Evolutionary conservation across 2,329 filamentous ascomycete species (phyloP), one percentile per base, ranked within the genome.

Genomic region (Meredithiella fracta): DNA sequence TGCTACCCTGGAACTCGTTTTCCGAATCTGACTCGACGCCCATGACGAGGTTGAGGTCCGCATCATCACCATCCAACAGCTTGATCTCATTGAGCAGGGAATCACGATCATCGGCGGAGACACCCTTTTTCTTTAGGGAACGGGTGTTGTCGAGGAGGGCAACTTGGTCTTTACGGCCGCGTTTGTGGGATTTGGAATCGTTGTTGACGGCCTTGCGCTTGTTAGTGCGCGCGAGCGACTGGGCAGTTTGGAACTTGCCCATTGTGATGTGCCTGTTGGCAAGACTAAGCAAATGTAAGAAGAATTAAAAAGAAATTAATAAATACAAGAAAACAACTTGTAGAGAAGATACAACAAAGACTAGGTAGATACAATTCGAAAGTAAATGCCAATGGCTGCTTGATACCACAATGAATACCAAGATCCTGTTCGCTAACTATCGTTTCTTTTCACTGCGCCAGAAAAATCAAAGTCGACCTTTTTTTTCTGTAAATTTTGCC

Each of bases 21-120:
- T 71, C 68, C 2, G 62, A 61, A 17, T 70, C 69, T 3, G 70
- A 73, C 34, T 70, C 67, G 11, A 71, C 68, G 58, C 75, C 77
- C 44, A 73, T 75, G 54, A 85, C 74, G 34, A 85, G 72, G 37
- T 78, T 75, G 47, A 82, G 65, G 60, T 85, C 82, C 44, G 78
- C 72, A 65, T 84, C 78, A 54, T 82, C 79, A 14, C 82, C 82
- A 2, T 80, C 82, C 1, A 85, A 69, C 14, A 78, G 78, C 60
- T 74, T 71, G 59, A 85, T 85, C 63, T 85, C 82, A 56, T 78
- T 74, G 6, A 85, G 67, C 3, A 85, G 68, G 11, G 67, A 64
- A 31, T 69, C 68, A n/a, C 56, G 51, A 25, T 66, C 61, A 23
- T 23, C 31, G 7, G 59, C 40, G 25, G 42, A 25, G 3, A 29